Conservation (phyloP, 164 flowering plant species). For the Saururus chinensis region DNA sequence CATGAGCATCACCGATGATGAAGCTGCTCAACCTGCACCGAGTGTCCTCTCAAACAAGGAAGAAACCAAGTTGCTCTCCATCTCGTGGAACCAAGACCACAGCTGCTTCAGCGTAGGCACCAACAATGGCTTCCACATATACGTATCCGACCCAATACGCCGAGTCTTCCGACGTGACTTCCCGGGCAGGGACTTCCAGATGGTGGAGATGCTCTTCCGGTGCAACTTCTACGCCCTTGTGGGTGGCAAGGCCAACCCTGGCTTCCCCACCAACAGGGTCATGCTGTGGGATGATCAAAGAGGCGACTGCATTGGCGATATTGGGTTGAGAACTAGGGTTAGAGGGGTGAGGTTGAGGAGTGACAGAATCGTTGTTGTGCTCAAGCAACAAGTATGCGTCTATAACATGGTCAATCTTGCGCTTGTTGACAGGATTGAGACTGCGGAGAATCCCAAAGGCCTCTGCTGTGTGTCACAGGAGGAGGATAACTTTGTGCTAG, state of each 20-base stretch:
- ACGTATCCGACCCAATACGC: conserved; percentile 48
- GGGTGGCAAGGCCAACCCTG: conserved; percentile 34
- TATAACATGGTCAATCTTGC: conserved; percentile 36
- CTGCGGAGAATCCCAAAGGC: conserved; percentile 42
- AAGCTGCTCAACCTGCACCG: no score
- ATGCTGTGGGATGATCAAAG: conserved; percentile 58
- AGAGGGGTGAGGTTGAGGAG: conserved; percentile 42
- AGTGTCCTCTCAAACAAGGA: no score
- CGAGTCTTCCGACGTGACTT: conserved; percentile 46
- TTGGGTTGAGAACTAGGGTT: conserved; percentile 45
- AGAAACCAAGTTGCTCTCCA: conserved; percentile 17
- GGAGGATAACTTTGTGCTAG: conserved; percentile 36
- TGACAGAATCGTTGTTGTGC: conserved; percentile 41
- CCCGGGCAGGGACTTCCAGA: conserved; percentile 41
- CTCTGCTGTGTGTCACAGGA: conserved; percentile 49
- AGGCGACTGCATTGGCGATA: conserved; percentile 45
- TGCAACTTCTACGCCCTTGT: conserved; percentile 50
- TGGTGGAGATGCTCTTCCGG: conserved; percentile 47
- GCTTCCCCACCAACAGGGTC: conserved; percentile 39
- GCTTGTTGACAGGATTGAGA: conserved; percentile 46
- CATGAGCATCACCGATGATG: no score
- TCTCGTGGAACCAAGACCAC: conserved; percentile 61
- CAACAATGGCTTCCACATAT: conserved; percentile 44
- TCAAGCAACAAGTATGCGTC: conserved; percentile 49
- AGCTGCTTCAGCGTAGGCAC: conserved; percentile 56